Percentiles rank a stretch among this genome's conserved stretches.
Conservation (phyloP, 1,139 yeast species). For the Candida sp. region DNA sequence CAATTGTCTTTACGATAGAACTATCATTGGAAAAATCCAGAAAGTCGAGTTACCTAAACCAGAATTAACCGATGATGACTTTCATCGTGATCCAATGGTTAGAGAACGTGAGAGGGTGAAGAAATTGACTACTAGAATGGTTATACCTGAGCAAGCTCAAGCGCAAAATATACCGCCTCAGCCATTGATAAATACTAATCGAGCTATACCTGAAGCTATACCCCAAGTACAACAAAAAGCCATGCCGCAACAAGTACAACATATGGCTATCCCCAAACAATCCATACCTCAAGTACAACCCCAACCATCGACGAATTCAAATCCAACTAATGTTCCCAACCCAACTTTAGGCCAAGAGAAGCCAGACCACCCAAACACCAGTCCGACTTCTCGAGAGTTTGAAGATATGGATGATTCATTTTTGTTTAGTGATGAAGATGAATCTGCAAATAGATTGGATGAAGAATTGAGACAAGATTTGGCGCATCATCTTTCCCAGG, state of each 20-base stretch:
- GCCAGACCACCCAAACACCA: constrained; percentile 7
- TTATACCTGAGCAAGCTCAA: constrained; percentile 6
- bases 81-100: constrained; percentile 36
- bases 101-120: constrained; percentile 26
- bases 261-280: constrained; percentile 1
- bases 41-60: constrained; percentile 51
- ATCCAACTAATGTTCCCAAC: background rate
- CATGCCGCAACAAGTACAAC: constrained; percentile 2
- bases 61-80: constrained; percentile 47
- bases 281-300: background rate
- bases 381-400: constrained; percentile 9
- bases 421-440: constrained; percentile 52
- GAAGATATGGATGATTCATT: constrained; percentile 60
- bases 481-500: constrained; percentile 1
- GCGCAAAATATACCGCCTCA: background rate
- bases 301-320: constrained; percentile 1
- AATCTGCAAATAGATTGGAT: constrained; percentile 19
- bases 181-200: background rate
- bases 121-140: constrained; percentile 7
- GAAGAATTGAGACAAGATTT: constrained; percentile 9
- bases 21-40: constrained; percentile 54
- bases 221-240: constrained; percentile 3
- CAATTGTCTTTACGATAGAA: constrained; percentile 73
- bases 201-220: too few species aligned
- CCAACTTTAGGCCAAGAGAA: background rate